Conservation (phyloP, 345 rosid species). For the Pugionium cornutum region DNA sequence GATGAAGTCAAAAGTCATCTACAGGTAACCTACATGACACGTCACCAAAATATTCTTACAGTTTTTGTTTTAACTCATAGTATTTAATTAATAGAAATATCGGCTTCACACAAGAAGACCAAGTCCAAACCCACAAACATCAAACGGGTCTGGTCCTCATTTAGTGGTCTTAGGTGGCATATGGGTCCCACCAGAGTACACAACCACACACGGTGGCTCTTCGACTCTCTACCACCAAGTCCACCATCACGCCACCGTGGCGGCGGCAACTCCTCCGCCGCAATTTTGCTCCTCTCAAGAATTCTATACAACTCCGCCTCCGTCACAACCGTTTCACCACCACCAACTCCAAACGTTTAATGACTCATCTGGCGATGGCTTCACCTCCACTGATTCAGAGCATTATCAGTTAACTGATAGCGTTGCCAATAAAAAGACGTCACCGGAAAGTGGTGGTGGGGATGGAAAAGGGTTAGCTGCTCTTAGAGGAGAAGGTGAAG, state of each 20-base stretch:
- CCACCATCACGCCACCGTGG: slow-evolving; percentile 44
- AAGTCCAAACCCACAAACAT: slow-evolving; percentile 81
- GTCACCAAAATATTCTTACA: slow-evolving; percentile 21
- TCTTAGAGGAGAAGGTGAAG: slow-evolving; percentile 70
- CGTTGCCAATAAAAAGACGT: slow-evolving; percentile 78
- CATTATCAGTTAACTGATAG: slow-evolving; percentile 42
- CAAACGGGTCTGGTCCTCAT: slow-evolving; percentile 61
- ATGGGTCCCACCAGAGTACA: slow-evolving; percentile 95
- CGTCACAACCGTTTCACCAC: slow-evolving; percentile 43
- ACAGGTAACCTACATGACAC: slow-evolving; percentile 61
- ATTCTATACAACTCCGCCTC: slow-evolving; percentile 53
- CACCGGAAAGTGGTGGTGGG: slow-evolving; percentile 68
- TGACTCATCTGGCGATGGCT: slow-evolving; percentile 37
- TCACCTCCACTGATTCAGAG: slow-evolving; percentile 32
- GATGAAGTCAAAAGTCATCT: slow-evolving; percentile 99
- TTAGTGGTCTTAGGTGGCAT: slow-evolving; percentile 87
- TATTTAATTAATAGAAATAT: slow-evolving; percentile 63
- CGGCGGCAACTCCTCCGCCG: slow-evolving; percentile 46
- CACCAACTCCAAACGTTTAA: slow-evolving; percentile 64
- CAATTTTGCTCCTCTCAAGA: slow-evolving; percentile 89
- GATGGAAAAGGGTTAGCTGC: slow-evolving; percentile 71
- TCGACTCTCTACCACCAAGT: slow-evolving; percentile 55
- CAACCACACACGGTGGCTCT: slow-evolving; percentile 60
- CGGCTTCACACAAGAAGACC: slow-evolving; percentile 97
- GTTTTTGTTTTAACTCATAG: slow-evolving; percentile 2